Base-by-base conservation (phyloP, 2,329 filamentous ascomycete genomes). In the Talaromyces amestolkiae region DNA sequence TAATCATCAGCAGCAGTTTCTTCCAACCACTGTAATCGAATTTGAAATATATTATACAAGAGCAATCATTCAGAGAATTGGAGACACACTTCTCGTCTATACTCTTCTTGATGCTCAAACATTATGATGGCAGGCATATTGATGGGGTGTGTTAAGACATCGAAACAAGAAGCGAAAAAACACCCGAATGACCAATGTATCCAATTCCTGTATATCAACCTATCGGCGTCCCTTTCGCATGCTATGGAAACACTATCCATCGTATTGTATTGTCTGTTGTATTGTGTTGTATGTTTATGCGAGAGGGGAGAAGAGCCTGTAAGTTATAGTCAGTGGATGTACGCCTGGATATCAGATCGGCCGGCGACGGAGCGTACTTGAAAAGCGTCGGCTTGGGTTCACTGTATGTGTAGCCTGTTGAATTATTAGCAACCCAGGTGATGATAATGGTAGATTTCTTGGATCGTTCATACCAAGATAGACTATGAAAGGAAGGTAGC, bases 401-500 rank as follows among this genome's bases (percentile, higher is more conserved):
- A 84, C 93, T 98, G 79, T 91, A 90, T 64, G 94, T 96, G 84
- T 97, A 98, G 73, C 94, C 91, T 95, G 74, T 68, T 66, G 66
- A 22, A 65, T 15, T 27, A 7, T 59, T 67, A 35, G 24, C 67
- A 22, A 67, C 61, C 47, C 11, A 24, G 5, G 7, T 43, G 22
- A n/a, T 33, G 17, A 59, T 31, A 19, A 59, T 33, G 56, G 22
- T 31, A 45, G 15, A 7, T 17, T 43, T 4, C 8, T 45, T 22
- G 33, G 11, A 33, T 11, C 17, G 53, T 10, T 66, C 81, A 74
- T 89, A 95, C 92, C 95, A 74, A 99, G 90, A 81, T 98, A 99
- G 79, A 99, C 86, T 78, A 99, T 96, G 80, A 99, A 81, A 73
- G 95, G 95, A 66, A 99, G 87, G 81, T 98, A 99, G 79, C 95